Conservation (phyloP, 2,329 filamentous ascomycete genomes). For the Stachybotrys chlorohalonatus region DNA sequence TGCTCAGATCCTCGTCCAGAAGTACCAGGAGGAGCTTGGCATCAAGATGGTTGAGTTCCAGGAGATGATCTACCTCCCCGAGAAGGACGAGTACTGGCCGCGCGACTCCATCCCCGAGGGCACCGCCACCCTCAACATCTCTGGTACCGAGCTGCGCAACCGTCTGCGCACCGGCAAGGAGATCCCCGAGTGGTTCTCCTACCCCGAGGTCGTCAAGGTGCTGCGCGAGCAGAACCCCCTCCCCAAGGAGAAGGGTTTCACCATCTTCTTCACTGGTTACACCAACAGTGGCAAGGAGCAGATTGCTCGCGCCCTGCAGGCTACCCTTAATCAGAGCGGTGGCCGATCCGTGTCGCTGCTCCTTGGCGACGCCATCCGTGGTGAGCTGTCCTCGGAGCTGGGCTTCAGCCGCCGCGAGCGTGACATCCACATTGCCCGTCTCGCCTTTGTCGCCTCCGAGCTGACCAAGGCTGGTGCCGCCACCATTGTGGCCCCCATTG, state of each 20-base stretch:
- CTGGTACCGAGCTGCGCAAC: constrained; percentile 81
- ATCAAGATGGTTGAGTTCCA: constrained; percentile 99
- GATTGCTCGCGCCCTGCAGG: constrained; percentile 88
- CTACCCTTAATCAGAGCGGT: constrained; percentile 96
- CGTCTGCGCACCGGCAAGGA: constrained; percentile 85
- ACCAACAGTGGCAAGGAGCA: constrained; percentile 96
- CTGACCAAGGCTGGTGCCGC: constrained; percentile 87
- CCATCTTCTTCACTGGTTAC: constrained; percentile 94
- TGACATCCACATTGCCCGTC: constrained; percentile 89
- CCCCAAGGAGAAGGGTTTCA: constrained; percentile 89
- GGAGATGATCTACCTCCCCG: constrained; percentile 98
- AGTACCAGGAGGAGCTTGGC: constrained; percentile 92
- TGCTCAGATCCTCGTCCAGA: constrained; percentile 90
- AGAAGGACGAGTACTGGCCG: constrained; percentile 92
- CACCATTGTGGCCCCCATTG: constrained; percentile 94
- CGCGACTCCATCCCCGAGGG: constrained; percentile 81
- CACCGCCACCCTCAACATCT: constrained; percentile 80
- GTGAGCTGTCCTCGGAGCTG: constrained; percentile 87
- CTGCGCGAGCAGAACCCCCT: constrained; percentile 94
- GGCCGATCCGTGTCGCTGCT: constrained; percentile 91
- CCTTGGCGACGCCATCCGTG: constrained; percentile 88
- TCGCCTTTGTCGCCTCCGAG: constrained; percentile 92
- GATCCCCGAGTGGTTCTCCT: constrained; percentile 99
- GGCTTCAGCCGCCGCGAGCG: constrained; percentile 92
- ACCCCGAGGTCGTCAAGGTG: constrained; percentile 95